Evolutionary conservation across 2,329 filamentous ascomycete species (phyloP), one percentile per base, ranked within the genome.

Genomic region (Ilyonectria mors-panacis): DNA sequence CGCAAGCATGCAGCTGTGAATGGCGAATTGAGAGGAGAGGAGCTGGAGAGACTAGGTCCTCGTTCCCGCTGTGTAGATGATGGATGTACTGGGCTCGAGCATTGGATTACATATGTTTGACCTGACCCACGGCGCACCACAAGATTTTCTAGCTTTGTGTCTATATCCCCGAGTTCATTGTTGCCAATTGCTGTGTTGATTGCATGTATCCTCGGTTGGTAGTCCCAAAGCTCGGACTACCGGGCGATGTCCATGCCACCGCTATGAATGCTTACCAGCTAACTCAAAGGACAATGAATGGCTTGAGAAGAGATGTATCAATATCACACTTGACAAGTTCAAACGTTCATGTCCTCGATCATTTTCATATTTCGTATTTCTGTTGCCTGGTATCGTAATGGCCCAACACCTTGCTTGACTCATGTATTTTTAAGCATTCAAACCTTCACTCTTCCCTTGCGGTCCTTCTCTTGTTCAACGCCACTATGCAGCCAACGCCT

Each of bases 401-500:
- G 39, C 55, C 65, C 60, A 69, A 69, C 72, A 71, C 62, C 64
- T 62, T 63, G 61, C 59, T 54, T 67, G 68, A 59, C 67, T 47
- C 37, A 37, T 61, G 54, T 61, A 57, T 60, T 56, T 53, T 47
- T 28, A 56, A 57, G 28, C 59, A 69, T 63, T 62, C 63, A 67
- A 63, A 63, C 50, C 39, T n/a, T 42, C 62, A 48, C 48, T 23
- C 56, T 23, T 59, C 55, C 56, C 68, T 55, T 63, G 62, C 61
- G 63, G 53, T 57, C 66, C 37, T 44, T 56, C 19, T 39, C 62
- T 33, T 33, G 33, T 60, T 33, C 59, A 57, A 62, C 53, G 17
- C 39, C 42, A 62, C 61, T 74, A 77, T 48, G 54, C 66, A 67
- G 71, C 37, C 56, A 81, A 71, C 63, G 75, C 67, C 39, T 71